Percentiles rank a stretch among this genome's conserved stretches.
Evolutionary conservation across 1,284 basidiomycete species (phyloP).

Genomic region (Pyrrhoderma noxium): DNA sequence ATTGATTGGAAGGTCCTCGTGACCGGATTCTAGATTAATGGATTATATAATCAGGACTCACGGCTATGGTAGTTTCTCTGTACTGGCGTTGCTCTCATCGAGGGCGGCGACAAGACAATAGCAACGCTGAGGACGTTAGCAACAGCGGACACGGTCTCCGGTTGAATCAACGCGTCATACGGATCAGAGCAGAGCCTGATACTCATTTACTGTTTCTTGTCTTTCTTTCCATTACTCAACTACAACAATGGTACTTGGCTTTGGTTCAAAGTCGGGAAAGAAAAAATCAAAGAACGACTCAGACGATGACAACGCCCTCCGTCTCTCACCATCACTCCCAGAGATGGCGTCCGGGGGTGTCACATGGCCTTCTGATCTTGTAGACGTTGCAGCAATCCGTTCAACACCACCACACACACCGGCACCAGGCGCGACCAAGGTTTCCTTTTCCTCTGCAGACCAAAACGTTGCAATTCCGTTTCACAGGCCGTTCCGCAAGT

Average conservation of each 20-base stretch:
- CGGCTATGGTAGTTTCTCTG: too few relatives aligned
- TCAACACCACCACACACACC: constrained; percentile 34
- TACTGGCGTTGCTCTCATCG: too few relatives aligned
- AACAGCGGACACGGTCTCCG: too few relatives aligned
- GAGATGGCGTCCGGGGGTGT: constrained; percentile 64
- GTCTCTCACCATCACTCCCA: constrained; percentile 67
- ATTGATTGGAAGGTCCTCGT: too few relatives aligned
- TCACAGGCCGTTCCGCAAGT: constrained; percentile 68
- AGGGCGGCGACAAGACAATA: too few relatives aligned
- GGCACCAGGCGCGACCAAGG: constrained; percentile 53
- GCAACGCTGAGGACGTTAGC: too few relatives aligned
- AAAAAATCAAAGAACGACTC: constrained; percentile 30
- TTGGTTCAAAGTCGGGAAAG: constrained; percentile 50
- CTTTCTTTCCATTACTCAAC: too few relatives aligned
- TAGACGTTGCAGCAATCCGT: constrained; percentile 53
- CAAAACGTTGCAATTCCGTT: constrained; percentile 51
- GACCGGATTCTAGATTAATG: too few relatives aligned
- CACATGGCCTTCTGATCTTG: constrained; percentile 72
- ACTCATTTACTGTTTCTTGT: too few relatives aligned
- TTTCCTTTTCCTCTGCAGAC: constrained; percentile 46
- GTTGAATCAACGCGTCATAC: too few relatives aligned
- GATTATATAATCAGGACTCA: too few relatives aligned
- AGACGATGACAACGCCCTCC: constrained; percentile 38
- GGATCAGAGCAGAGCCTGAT: too few relatives aligned
- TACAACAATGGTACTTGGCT: constrained; percentile 51